These are phyloP conservation scores for Xylariales sp. DNA, from an alignment of 2,329 filamentous ascomycete genomes.

Conservation along the genomic window DNA sequence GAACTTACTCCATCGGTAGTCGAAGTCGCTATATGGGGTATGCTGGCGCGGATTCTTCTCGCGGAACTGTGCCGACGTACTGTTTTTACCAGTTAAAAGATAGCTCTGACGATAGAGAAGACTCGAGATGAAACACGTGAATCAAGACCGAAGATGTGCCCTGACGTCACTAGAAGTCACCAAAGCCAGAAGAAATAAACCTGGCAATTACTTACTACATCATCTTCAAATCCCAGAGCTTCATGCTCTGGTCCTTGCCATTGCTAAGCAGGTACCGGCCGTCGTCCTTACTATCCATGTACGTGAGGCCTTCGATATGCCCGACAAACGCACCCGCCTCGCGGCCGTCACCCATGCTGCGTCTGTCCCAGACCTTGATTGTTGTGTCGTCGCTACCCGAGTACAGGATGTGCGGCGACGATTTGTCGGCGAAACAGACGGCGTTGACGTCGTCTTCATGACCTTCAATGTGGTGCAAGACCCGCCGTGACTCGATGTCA, in stretches of 20 bases:
- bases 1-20: slow-evolving; percentile 78
- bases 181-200: no score
- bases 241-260: slow-evolving; percentile 96
- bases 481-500: slow-evolving; percentile 84
- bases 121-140: no score
- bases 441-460: slow-evolving; percentile 94
- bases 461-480: slow-evolving; percentile 79
- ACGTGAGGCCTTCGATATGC: slow-evolving; percentile 74
- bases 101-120: no score
- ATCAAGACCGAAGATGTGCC: no score
- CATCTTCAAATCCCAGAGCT: slow-evolving; percentile 94
- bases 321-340: slow-evolving; percentile 74
- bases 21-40: slow-evolving; percentile 70
- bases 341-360: slow-evolving; percentile 88
- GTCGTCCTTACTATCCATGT: slow-evolving; percentile 77
- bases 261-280: slow-evolving; percentile 90
- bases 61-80: slow-evolving; percentile 71
- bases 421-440: slow-evolving; percentile 91
- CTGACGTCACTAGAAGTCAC: no score
- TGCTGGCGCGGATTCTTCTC: slow-evolving; percentile 66
- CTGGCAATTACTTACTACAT: slow-evolving; percentile 65
- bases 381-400: slow-evolving; percentile 95
- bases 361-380: slow-evolving; percentile 94
- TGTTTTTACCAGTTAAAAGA: no score
- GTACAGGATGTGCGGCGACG: slow-evolving; percentile 92